Evolutionary conservation across 345 rosid species (phyloP).

Genomic region (Garcia nutans): DNA sequence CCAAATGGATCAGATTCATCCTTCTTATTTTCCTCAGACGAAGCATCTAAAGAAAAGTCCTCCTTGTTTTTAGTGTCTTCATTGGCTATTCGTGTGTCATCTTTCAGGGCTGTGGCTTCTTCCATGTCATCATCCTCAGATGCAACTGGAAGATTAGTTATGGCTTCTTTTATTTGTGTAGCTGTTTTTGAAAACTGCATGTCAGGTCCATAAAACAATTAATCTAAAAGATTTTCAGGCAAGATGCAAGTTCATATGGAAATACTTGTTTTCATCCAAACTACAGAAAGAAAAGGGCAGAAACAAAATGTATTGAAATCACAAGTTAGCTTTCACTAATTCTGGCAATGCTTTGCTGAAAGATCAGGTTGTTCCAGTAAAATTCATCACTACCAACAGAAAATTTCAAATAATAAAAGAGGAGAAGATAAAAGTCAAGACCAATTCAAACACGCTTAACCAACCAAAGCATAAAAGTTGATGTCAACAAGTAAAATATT

Average conservation of each 20-base stretch:
- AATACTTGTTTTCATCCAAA: background rate
- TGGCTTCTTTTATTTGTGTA: slow-evolving; percentile 55
- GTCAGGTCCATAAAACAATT: background rate
- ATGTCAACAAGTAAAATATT: background rate
- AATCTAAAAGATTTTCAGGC: background rate
- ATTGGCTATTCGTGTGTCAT: slow-evolving; percentile 34
- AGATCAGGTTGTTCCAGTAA: too few species aligned
- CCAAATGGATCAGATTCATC: slow-evolving; percentile 89
- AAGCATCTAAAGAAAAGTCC: slow-evolving; percentile 29
- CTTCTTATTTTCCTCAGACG: slow-evolving; percentile 39
- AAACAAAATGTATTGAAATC: background rate
- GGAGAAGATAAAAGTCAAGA: background rate
- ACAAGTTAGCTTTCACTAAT: background rate
- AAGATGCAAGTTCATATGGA: background rate
- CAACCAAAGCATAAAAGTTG: background rate
- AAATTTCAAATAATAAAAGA: background rate
- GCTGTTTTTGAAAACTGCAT: slow-evolving; percentile 80
- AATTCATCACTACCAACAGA: too few species aligned
- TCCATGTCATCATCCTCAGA: slow-evolving; percentile 70
- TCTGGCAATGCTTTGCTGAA: too few species aligned
- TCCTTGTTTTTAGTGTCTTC: slow-evolving; percentile 32
- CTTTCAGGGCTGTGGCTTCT: slow-evolving; percentile 70
- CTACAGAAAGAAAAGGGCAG: background rate
- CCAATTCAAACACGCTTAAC: background rate
- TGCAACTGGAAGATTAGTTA: slow-evolving; percentile 67